Evolutionary conservation across 768 basidiomycete species (phyloP).

Genomic region (Lentinula detonsa): DNA sequence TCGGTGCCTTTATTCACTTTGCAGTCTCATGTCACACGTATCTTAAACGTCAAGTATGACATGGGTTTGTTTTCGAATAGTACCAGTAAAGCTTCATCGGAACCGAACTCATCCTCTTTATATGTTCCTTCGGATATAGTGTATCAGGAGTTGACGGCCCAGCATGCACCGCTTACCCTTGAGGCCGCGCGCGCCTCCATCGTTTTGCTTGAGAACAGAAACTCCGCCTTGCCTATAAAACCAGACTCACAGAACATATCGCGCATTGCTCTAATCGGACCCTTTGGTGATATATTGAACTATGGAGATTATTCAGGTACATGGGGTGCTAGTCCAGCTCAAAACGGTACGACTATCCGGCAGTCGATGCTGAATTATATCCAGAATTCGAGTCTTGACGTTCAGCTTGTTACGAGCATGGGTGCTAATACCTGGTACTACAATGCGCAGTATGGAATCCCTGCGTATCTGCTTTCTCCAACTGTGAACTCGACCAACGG

Average conservation of each 20-base stretch:
- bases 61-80: constrained; percentile 10
- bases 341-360: constrained; percentile 12
- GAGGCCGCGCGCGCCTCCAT: constrained; percentile 18
- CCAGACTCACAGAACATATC: constrained; percentile 7
- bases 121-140: constrained; percentile 13
- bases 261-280: constrained; percentile 18
- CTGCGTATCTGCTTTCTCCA: constrained; percentile 15
- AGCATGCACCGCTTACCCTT: constrained; percentile 17
- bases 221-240: constrained; percentile 15
- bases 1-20: constrained; percentile 14
- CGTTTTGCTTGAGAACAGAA: constrained; percentile 19
- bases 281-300: constrained; percentile 17
- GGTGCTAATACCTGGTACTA: constrained; percentile 18
- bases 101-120: constrained; percentile 12
- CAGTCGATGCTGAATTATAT: constrained; percentile 15
- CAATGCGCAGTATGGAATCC: constrained; percentile 18
- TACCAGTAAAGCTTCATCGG: background rate
- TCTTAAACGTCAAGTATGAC: constrained; percentile 19
- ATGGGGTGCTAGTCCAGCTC: constrained; percentile 17
- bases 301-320: constrained; percentile 21
- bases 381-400: background rate
- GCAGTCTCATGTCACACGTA: constrained; percentile 12
- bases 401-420: constrained; percentile 15
- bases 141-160: constrained; percentile 10
- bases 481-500: background rate